These are phyloP conservation scores for Corylus americana DNA, from an alignment of 306 rosid genomes.

Conservation along the genomic window DNA sequence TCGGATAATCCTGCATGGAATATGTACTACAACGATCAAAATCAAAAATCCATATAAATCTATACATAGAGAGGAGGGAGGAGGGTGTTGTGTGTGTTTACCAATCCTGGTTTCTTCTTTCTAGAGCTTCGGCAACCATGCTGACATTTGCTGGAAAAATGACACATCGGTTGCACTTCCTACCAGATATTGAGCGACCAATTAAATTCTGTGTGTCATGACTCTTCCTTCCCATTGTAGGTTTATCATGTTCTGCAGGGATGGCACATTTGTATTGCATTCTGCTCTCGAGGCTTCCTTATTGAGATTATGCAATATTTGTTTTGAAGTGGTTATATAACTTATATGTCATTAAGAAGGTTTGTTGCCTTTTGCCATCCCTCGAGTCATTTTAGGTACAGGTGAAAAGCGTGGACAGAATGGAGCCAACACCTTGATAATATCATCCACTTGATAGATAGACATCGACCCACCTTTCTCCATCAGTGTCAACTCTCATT, in stretches of 20 bases:
- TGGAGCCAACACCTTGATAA: slow-evolving; percentile 21
- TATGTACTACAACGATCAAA: not conserved
- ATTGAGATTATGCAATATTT: slow-evolving; percentile 5
- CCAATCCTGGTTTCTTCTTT: slow-evolving; percentile 63
- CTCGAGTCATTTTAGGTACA: slow-evolving; percentile 27
- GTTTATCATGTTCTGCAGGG: slow-evolving; percentile 36
- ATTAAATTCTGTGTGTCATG: slow-evolving; percentile 26
- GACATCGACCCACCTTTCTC: slow-evolving; percentile 3
- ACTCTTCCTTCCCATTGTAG: slow-evolving; percentile 33
- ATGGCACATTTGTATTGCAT: slow-evolving; percentile 27
- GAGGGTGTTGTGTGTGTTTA: slow-evolving; percentile 12
- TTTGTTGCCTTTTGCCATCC: slow-evolving; percentile 51
- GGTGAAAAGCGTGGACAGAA: slow-evolving; percentile 21
- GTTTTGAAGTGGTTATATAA: slow-evolving; percentile 29
- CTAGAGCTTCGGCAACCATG: slow-evolving; percentile 55
- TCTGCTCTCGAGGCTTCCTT: slow-evolving; percentile 16
- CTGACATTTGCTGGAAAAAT: slow-evolving; percentile 39
- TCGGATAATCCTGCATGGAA: slow-evolving; percentile 58
- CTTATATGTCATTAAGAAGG: slow-evolving; percentile 41
- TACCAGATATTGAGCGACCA: slow-evolving; percentile 27
- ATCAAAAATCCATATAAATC: not conserved
- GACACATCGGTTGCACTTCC: slow-evolving; percentile 43
- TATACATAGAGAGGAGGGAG: slow-evolving; percentile 6
- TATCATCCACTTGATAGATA: slow-evolving; percentile 14
- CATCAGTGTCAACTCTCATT: not conserved